A percentile compares a stretch with the other conserved stretches of the same genome.
These are phyloP conservation scores for Calonectria pauciramosa DNA, from an alignment of 2,329 filamentous ascomycete species.

Conservation along the genomic window DNA sequence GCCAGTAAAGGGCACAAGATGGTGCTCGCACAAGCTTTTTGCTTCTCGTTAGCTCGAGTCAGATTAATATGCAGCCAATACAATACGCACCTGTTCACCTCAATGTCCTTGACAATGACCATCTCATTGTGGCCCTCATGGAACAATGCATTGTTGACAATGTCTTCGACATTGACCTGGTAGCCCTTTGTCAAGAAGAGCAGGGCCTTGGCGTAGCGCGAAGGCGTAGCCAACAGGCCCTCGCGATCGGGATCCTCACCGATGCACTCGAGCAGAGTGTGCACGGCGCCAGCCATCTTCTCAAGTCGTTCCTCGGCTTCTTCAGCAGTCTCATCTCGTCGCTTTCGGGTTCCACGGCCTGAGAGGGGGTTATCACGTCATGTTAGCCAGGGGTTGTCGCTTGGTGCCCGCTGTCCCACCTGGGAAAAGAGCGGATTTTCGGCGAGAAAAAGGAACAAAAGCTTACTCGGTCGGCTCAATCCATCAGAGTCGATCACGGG, in stretches of 20 bases:
- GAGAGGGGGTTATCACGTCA: slow-evolving; percentile 22
- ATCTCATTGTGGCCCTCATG: slow-evolving; percentile 97
- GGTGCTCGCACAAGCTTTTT: slow-evolving; percentile 87
- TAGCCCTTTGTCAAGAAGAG: slow-evolving; percentile 97
- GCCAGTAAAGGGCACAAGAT: slow-evolving; percentile 95
- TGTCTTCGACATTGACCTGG: slow-evolving; percentile 91
- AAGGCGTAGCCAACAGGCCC: slow-evolving; percentile 77
- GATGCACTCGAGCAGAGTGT: slow-evolving; percentile 77
- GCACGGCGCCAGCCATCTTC: slow-evolving; percentile 72
- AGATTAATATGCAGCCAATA: not conserved
- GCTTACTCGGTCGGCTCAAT: slow-evolving; percentile 68
- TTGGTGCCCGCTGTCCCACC: not conserved
- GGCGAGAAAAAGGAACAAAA: not conserved
- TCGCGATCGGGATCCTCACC: slow-evolving; percentile 77
- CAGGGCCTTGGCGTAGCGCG: slow-evolving; percentile 94
- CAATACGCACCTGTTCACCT: slow-evolving; percentile 74
- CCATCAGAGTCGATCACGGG: slow-evolving; percentile 74
- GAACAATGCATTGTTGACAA: slow-evolving; percentile 95
- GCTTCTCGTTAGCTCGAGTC: not conserved
- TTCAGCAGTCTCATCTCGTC: slow-evolving; percentile 67
- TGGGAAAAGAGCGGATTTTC: not conserved
- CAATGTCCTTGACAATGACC: slow-evolving; percentile 98
- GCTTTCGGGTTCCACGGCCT: slow-evolving; percentile 75
- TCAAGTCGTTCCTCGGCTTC: slow-evolving; percentile 64
- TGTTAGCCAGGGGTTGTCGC: slow-evolving; percentile 13